Percentiles rank a stretch among this genome's conserved stretches.
Evolutionary conservation across 164 flowering plant species (phyloP).

Genomic region (Annona cherimola): DNA sequence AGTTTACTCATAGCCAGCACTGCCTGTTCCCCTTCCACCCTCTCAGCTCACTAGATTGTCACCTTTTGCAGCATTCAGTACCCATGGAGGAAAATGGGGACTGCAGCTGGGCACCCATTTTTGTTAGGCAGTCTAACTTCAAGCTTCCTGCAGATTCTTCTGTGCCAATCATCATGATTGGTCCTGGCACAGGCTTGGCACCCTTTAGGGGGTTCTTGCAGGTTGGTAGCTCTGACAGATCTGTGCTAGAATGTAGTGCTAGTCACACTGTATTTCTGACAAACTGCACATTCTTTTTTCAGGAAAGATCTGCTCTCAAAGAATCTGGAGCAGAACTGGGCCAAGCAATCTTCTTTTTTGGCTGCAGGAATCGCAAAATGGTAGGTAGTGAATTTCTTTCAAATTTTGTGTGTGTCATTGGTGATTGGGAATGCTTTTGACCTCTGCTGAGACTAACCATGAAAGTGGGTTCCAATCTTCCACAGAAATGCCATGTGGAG

Average conservation of each 20-base stretch:
- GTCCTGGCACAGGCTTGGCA: constrained; percentile 99
- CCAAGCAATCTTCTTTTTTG: constrained; percentile 69
- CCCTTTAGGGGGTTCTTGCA: constrained; percentile 98
- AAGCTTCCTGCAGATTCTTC: constrained; percentile 72
- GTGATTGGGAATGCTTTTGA: neutral
- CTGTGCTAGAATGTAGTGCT: neutral
- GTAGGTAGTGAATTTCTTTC: constrained; percentile 28
- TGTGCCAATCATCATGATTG: constrained; percentile 91
- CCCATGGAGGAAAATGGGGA: constrained; percentile 57
- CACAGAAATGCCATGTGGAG: neutral
- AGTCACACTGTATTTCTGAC: neutral
- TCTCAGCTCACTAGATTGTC: neutral
- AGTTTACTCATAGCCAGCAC: neutral
- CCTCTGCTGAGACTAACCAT: neutral
- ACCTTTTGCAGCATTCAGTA: constrained; percentile 54
- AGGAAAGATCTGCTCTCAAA: constrained; percentile 87
- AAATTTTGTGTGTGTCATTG: neutral
- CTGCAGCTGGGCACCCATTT: constrained; percentile 87
- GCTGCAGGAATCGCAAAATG: constrained; percentile 87
- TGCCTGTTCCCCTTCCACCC: neutral
- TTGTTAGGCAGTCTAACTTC: constrained; percentile 87
- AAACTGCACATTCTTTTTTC: constrained; percentile 14
- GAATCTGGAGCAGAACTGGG: constrained; percentile 80
- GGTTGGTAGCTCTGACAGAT: constrained; percentile 33
- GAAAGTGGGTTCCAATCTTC: neutral